Conservation (phyloP, 192 early-diverging fungal genomes). For the Chytriomyces hyalinus region DNA sequence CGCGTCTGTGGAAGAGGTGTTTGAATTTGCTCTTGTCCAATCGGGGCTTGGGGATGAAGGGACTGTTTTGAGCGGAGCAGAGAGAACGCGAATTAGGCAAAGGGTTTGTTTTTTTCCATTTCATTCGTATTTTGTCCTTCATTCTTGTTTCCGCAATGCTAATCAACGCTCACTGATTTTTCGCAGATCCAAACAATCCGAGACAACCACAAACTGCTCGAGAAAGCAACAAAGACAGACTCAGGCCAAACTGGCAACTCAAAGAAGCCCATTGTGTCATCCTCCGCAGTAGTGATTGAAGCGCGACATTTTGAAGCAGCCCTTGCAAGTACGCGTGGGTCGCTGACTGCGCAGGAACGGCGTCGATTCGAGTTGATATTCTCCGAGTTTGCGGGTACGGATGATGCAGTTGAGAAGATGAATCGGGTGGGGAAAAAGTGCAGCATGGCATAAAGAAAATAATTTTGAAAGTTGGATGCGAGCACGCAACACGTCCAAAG, state of each 20-base stretch:
- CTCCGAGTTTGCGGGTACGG: conserved; percentile 34
- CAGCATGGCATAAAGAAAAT: conserved; percentile 28
- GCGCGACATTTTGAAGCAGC: conserved; percentile 63
- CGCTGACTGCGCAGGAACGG: conserved; percentile 64
- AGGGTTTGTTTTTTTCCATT: conserved; percentile 13
- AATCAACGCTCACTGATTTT: background rate
- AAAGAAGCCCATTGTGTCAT: background rate
- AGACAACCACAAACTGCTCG: conserved; percentile 29
- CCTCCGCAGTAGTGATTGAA: background rate
- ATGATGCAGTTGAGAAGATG: conserved; percentile 10
- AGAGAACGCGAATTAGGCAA: conserved; percentile 36
- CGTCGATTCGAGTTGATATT: conserved; percentile 61
- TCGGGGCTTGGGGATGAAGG: conserved; percentile 14
- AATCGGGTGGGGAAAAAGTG: conserved; percentile 35
- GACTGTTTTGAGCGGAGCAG: conserved; percentile 26
- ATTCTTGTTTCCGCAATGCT: background rate
- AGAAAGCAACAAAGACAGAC: conserved; percentile 42
- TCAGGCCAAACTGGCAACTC: background rate
- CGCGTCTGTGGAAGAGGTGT: background rate
- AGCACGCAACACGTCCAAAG: too few species aligned
- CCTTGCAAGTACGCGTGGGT: conserved; percentile 63
- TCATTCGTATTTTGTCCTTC: too few species aligned
- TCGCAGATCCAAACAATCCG: conserved; percentile 11
- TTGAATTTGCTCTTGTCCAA: conserved; percentile 28
- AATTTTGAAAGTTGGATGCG: background rate